Base-by-base conservation (phyloP, 2,329 filamentous ascomycete species). In the Ophiosphaerella korrae region DNA sequence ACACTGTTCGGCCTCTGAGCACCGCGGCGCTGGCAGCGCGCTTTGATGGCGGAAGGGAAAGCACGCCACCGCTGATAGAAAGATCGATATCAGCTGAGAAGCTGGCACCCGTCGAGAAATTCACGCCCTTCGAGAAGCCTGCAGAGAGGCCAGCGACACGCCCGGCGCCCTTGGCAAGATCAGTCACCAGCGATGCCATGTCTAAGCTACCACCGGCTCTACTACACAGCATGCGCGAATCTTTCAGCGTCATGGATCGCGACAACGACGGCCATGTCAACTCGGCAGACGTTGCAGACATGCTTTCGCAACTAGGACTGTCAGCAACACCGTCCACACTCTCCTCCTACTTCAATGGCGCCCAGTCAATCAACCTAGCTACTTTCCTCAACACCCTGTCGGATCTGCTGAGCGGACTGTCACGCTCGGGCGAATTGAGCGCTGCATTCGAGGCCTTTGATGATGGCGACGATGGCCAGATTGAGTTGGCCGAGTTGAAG, bases 361-460 rank as follows among this genome's bases (percentile, higher is more conserved):
- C 83, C 0, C 78, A 87, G 2, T 89, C 88, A 1, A 88, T 97
- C 63, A 89, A 89, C 40, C 84, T 99, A 35, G 90, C 92, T 0
- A 84, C 87, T 3, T 99, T 96, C 70, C 82, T 99, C 18, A 93
- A 91, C 68, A 88, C 87, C 1, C 79, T 99, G 2, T 89, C 92
- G 1, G 83, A 84, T 8, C 82, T 89, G 2, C 79, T 97, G 3
- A 84, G 85, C 1, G 83, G 86, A 0, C 79, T 97, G 14, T 95
- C 90, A 0, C 87, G 89, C 0, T 84, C 86, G 18, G 82, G 85
- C 13, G 94, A 99, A 70, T 82, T 99, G 8, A 78, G 91, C 16
- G 93, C 92, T 1, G 94, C 94, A 0, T 93, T 99, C 62, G 91
- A 91, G 2, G 94, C 94, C 0, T 97, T 97, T 70, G 94, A 99